phyloP scores from a whole-genome alignment of 2,329 filamentous ascomycete species.

The Berkeleyomyces basicola region DNA sequence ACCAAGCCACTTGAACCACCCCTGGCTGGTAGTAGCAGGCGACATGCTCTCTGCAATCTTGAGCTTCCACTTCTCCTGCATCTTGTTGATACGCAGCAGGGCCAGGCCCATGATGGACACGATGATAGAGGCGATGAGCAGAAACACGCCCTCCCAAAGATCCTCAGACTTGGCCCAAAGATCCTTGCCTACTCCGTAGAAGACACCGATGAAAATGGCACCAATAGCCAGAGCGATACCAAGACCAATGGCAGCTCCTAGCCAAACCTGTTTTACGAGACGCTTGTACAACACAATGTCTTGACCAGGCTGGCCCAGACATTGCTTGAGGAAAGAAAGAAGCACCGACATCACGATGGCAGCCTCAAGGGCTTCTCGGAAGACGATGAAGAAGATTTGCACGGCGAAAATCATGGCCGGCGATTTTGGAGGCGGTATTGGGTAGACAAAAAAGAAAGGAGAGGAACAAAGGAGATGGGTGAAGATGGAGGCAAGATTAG shows the following conservation, averaged over 20 bases:
- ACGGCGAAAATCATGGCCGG: conserved; percentile 56
- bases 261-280: conserved; percentile 55
- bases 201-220: conserved; percentile 51
- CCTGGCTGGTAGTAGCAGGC: conserved; percentile 5
- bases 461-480: not conserved
- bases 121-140: conserved; percentile 49
- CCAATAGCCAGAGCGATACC: conserved; percentile 49
- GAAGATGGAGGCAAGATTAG: not conserved
- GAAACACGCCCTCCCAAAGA: conserved; percentile 58
- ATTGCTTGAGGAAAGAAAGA: conserved; percentile 71
- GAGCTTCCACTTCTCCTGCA: conserved; percentile 61
- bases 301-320: conserved; percentile 45
- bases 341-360: conserved; percentile 78
- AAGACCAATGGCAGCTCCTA: conserved; percentile 45
- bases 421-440: conserved; percentile 25
- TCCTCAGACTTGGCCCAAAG: conserved; percentile 46
- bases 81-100: conserved; percentile 56
- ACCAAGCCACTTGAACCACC: conserved; percentile 20
- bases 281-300: conserved; percentile 49
- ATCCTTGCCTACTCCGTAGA: conserved; percentile 51
- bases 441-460: not conserved
- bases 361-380: conserved; percentile 70
- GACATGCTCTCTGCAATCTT: conserved; percentile 50
- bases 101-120: conserved; percentile 58
- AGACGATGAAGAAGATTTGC: conserved; percentile 79